These are phyloP conservation scores for Erythrobasidium hasegawianum DNA, from an alignment of 1,284 basidiomycete species.

Conservation along the genomic window DNA sequence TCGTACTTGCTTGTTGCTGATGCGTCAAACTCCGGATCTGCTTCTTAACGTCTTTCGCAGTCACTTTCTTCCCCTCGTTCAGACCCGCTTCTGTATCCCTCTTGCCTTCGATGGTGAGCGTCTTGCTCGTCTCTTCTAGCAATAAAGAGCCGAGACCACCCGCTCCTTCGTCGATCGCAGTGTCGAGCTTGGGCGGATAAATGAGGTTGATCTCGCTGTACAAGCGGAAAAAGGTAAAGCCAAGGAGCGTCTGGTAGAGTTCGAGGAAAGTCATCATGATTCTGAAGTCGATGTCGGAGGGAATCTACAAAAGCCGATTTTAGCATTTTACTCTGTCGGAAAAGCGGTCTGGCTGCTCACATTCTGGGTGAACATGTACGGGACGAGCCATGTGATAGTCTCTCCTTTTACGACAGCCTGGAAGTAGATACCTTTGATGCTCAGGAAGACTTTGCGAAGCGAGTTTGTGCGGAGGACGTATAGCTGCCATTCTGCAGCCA, in stretches of 20 bases:
- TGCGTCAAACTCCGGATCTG: slow-evolving; percentile 52
- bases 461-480: slow-evolving; percentile 87
- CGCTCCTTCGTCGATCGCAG: slow-evolving; percentile 69
- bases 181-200: slow-evolving; percentile 89
- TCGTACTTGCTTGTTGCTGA: slow-evolving; percentile 48
- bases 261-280: slow-evolving; percentile 99
- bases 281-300: slow-evolving; percentile 91
- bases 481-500: slow-evolving; percentile 68
- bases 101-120: slow-evolving; percentile 31
- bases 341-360: slow-evolving; percentile 54
- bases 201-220: slow-evolving; percentile 90
- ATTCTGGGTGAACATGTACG: slow-evolving; percentile 95
- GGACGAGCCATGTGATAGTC: slow-evolving; percentile 87
- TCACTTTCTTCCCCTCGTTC: slow-evolving; percentile 51
- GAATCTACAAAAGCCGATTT: slow-evolving; percentile 60
- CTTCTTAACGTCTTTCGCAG: slow-evolving; percentile 53
- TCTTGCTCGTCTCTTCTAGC: slow-evolving; percentile 57
- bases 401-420: slow-evolving; percentile 94
- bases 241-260: slow-evolving; percentile 92
- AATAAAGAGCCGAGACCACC: slow-evolving; percentile 90
- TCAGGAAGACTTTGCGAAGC: slow-evolving; percentile 88
- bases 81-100: slow-evolving; percentile 40
- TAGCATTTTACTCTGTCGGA: not conserved
- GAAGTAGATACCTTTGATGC: slow-evolving; percentile 98
- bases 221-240: slow-evolving; percentile 95